Evolutionary conservation across 2,329 filamentous ascomycete species (phyloP).

Genomic region (Pseudocercospora fijiensis): DNA sequence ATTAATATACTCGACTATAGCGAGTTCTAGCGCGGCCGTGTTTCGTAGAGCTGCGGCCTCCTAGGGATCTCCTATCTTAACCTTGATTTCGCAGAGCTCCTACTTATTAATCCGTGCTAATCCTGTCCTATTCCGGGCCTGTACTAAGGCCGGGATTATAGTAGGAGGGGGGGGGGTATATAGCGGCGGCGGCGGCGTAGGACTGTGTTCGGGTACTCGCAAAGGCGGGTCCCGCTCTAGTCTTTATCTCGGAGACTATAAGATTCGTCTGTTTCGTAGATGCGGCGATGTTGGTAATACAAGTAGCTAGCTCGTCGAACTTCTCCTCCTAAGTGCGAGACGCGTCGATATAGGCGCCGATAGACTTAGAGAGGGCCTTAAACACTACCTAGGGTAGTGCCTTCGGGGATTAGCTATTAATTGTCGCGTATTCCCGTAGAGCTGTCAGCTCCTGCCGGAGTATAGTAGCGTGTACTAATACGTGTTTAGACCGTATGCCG

Average conservation of each 20-base stretch:
- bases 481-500: background rate
- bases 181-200: background rate
- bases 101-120: background rate
- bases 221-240: background rate
- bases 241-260: background rate
- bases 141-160: background rate
- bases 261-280: background rate
- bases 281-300: background rate
- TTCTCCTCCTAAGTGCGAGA: background rate
- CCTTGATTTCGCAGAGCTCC: background rate
- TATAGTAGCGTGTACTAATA: background rate
- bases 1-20: background rate
- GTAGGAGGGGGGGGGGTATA: background rate
- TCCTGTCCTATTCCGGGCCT: background rate
- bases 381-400: background rate
- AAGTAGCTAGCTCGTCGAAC: background rate
- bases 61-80: background rate
- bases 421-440: background rate
- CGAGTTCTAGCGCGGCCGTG: background rate
- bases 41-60: background rate
- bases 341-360: background rate
- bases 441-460: background rate
- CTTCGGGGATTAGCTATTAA: background rate
- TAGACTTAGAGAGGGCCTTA: background rate
- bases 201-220: background rate